These are phyloP conservation scores for Acer yangbiense DNA, from an alignment of 345 rosid genomes.

Conservation along the genomic window DNA sequence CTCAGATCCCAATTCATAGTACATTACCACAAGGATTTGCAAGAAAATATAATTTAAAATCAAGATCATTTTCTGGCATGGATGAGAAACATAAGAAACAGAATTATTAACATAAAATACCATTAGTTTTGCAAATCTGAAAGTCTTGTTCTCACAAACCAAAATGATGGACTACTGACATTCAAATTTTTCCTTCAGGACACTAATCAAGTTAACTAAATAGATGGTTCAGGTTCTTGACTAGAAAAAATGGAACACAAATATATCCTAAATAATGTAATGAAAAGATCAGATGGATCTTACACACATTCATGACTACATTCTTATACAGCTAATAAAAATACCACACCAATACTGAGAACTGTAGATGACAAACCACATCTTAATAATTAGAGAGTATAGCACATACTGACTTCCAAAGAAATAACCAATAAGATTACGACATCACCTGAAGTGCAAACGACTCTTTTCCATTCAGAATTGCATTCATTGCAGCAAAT, in stretches of 20 bases:
- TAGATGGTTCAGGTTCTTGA: background rate
- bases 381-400: background rate
- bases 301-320: background rate
- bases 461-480: constrained; percentile 69
- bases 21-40: background rate
- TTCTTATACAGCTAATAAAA: background rate
- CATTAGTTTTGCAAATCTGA: background rate
- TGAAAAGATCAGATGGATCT: background rate
- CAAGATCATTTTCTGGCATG: background rate
- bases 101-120: background rate
- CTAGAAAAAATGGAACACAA: background rate
- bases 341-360: background rate
- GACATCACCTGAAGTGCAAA: constrained; percentile 71
- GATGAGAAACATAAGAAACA: constrained; percentile 2
- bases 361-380: background rate
- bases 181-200: background rate
- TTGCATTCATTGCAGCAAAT: constrained; percentile 85
- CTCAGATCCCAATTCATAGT: background rate
- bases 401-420: constrained; percentile 10
- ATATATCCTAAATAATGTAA: background rate
- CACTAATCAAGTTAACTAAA: constrained; percentile 5
- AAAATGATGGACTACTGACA: background rate
- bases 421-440: constrained; percentile 11
- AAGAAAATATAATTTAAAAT: background rate
- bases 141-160: constrained; percentile 4